Percentiles rank a stretch among this genome's conserved stretches.
Evolutionary conservation across 345 rosid species (phyloP).

Genomic region (Gossypium ekmanianum): DNA sequence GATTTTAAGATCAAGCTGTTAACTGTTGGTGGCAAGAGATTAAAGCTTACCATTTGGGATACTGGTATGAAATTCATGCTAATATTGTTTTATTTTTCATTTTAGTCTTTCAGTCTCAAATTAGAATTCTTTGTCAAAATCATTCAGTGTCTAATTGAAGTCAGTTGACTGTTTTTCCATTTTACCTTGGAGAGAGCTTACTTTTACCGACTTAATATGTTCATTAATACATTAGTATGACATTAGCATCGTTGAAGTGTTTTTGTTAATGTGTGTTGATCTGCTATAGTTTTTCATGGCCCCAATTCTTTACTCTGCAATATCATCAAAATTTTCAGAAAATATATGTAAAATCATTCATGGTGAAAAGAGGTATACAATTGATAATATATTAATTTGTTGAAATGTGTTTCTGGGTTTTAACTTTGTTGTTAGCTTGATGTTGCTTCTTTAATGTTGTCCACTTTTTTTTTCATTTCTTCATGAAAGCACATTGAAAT

Average conservation of each 20-base stretch:
- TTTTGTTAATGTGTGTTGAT: not conserved
- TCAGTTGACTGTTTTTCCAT: not conserved
- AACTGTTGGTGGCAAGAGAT: constrained; percentile 68
- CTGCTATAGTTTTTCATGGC: not conserved
- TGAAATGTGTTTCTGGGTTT: not conserved
- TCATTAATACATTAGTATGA: not conserved
- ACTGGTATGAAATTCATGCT: constrained; percentile 52
- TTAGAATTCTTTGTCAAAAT: not conserved
- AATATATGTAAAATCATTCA: not conserved
- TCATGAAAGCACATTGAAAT: not conserved
- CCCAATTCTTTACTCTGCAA: not conserved
- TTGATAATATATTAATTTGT: constrained; percentile 2
- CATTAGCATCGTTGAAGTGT: not conserved
- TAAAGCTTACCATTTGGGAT: constrained; percentile 97
- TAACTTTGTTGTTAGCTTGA: not conserved
- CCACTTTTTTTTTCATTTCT: not conserved
- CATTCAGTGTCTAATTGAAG: constrained; percentile 1
- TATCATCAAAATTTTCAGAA: not conserved
- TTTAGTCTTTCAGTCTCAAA: not conserved
- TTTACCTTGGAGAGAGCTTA: not conserved
- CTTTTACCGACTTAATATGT: not conserved
- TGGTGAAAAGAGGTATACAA: not conserved
- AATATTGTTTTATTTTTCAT: not conserved
- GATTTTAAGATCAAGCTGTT: constrained; percentile 95
- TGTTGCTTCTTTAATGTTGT: not conserved